phyloP scores from a whole-genome alignment of 805 yeast genomes.

The Saturnispora dispora region DNA sequence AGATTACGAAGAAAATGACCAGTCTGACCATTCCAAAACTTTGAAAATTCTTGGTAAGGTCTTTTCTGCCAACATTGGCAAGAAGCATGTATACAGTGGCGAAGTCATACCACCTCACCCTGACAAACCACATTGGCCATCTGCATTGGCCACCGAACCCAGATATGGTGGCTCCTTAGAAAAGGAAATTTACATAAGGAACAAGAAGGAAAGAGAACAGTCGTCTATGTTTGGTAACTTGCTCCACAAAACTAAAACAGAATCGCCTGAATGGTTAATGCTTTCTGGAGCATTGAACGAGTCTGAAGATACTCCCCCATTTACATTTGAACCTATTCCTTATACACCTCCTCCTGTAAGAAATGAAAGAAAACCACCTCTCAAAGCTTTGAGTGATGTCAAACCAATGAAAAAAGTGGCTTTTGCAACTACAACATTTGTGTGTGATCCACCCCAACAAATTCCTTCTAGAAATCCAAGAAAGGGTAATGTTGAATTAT shows the following conservation, averaged over 20 bases:
- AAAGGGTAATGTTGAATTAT: conserved; percentile 56
- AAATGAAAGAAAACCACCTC: conserved; percentile 22
- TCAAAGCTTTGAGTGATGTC: conserved; percentile 20
- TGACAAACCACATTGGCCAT: conserved; percentile 35
- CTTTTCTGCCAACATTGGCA: conserved; percentile 20
- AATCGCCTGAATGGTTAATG: conserved; percentile 13
- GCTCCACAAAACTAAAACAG: conserved; percentile 22
- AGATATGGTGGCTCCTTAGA: conserved; percentile 22
- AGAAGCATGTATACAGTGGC: conserved; percentile 27
- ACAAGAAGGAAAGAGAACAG: conserved; percentile 15
- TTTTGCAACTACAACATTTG: conserved; percentile 67
- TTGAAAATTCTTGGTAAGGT: conserved; percentile 12
- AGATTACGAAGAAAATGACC: neutral
- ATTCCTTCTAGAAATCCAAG: conserved; percentile 81
- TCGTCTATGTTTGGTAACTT: conserved; percentile 25
- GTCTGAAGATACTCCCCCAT: conserved; percentile 17
- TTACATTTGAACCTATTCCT: conserved; percentile 14
- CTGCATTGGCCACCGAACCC: conserved; percentile 34
- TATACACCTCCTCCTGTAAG: conserved; percentile 26
- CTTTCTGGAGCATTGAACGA: conserved; percentile 16
- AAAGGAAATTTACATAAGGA: conserved; percentile 16
- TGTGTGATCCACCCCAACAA: conserved; percentile 86
- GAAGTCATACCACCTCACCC: conserved; percentile 48
- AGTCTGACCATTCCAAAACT: neutral
- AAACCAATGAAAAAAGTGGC: conserved; percentile 52